Base-by-base conservation (phyloP, 805 yeast genomes). In the Peterozyma toletana region DNA sequence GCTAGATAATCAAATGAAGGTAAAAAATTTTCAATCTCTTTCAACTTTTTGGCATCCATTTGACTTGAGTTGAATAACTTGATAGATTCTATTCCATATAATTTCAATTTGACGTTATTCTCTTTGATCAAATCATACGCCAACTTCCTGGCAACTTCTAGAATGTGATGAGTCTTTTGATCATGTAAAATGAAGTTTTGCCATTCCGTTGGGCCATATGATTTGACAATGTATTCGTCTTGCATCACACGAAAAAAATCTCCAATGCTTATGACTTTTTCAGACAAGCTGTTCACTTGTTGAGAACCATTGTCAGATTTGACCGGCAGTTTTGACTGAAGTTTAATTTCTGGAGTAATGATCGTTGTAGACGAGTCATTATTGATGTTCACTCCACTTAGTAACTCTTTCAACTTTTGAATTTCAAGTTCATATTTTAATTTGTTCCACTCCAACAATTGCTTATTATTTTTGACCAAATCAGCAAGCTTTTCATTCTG, bases 161-260 rank as follows among this genome's bases (percentile, higher is more conserved):
- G 37, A 41, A 44, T 44, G 33, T 37, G 37, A 30, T 38, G 36
- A 6, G 46, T 40, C 14, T 37, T 35, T 29, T 13, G 10, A 33
- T 39, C 40, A 15, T 30, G 43, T 17, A 37, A 15, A 9, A 44
- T 40, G 17, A 44, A 44, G 27, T 44, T 44, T 33, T 44, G 46
- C 46, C 46, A 44, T 16, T 33, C 37, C 7, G 40, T 31, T 14
- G 46, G 46, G 14, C 46, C 46, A 33, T 39, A 44, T 11, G 40
- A 18, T 29, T 44, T 44, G 17, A 44, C 43, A 15, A 40, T 13
- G 31, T 37, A 44, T 33, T 29, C 37, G 6, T 40, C 37, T 16
- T 40, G 37, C 34, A 33, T 44, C 27, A 40, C 39, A 27, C 46
- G 40, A 6, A 43, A 39, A 33, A 44, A 44, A 17, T 35, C 35